Evolutionary conservation across 192 early-diverging fungal genomes (phyloP).

Genomic region (Podila horticola): DNA sequence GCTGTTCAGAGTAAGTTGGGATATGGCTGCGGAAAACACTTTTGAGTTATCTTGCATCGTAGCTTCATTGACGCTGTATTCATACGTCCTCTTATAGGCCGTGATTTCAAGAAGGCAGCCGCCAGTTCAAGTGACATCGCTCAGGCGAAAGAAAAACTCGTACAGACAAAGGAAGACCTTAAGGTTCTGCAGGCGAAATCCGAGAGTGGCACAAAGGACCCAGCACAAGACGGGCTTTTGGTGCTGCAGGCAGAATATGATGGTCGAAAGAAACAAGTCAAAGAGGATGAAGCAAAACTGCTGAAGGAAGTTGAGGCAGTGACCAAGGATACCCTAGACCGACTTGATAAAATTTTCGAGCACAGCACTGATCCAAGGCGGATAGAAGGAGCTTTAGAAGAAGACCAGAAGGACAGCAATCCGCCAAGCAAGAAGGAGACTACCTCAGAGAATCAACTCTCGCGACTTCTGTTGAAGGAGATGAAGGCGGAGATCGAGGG

Average conservation of each 20-base stretch:
- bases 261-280: background rate
- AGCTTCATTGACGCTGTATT: background rate
- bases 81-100: background rate
- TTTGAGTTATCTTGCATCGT: background rate
- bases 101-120: conserved; percentile 47
- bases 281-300: conserved; percentile 11
- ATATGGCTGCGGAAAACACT: background rate
- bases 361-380: background rate
- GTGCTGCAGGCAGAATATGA: conserved; percentile 22
- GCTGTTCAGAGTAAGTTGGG: conserved; percentile 25
- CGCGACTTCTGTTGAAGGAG: conserved; percentile 8
- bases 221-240: conserved; percentile 8
- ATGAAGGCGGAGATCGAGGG: conserved; percentile 26
- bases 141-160: background rate
- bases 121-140: conserved; percentile 21
- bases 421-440: background rate
- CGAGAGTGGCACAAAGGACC: background rate
- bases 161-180: conserved; percentile 1
- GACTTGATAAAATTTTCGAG: background rate
- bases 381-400: too few relatives aligned
- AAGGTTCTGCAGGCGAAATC: background rate
- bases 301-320: conserved; percentile 22
- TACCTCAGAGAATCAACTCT: conserved; percentile 3
- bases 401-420: too few relatives aligned
- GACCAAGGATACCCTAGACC: conserved; percentile 7